Percentiles rank a stretch among this genome's conserved stretches.
Conservation (phyloP, 2,329 filamentous ascomycete species). For the Fusarium sp. region DNA sequence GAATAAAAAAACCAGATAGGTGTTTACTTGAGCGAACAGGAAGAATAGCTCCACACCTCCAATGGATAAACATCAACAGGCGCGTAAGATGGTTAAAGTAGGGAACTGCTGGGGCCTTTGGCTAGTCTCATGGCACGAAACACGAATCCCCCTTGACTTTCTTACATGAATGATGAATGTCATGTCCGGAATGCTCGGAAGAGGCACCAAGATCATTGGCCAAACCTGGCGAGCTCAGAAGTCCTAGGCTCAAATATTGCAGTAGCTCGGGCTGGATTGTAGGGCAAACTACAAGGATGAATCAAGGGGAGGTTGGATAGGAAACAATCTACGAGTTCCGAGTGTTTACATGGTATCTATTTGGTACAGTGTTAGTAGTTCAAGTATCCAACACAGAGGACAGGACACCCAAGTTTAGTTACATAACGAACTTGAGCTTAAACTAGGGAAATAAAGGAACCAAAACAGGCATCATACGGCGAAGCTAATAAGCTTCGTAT, state of each 20-base stretch:
- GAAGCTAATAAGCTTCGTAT: background rate
- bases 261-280: no score
- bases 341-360: no score
- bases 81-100: slow-evolving; percentile 11
- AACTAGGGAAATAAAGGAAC: no score
- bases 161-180: background rate
- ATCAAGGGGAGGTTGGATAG: no score
- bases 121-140: background rate
- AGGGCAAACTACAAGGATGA: background rate
- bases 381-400: background rate
- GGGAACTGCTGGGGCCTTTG: background rate
- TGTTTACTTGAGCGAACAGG: no score
- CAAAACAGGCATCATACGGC: no score
- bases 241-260: background rate
- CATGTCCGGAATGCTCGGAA: slow-evolving; percentile 27
- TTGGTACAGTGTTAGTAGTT: no score
- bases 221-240: background rate
- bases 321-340: no score
- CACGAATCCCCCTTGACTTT: background rate
- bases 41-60: slow-evolving; percentile 19
- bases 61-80: background rate
- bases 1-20: no score
- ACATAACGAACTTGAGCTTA: no score
- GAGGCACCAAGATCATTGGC: slow-evolving; percentile 15
- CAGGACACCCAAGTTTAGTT: background rate